Conservation (phyloP, 202 grass and related monocot genomes). For the Carex sylvatica region DNA sequence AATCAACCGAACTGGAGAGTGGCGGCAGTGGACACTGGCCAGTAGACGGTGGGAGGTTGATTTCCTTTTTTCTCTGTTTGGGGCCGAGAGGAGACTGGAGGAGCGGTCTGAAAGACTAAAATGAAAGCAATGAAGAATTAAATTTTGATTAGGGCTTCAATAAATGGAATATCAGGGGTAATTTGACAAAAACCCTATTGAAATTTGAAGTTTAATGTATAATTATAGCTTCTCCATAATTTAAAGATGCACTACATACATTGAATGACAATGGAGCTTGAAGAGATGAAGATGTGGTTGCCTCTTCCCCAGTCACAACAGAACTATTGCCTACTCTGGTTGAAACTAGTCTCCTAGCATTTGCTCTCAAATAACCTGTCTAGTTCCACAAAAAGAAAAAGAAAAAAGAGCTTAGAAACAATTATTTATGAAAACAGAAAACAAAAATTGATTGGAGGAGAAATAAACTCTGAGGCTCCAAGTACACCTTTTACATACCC, state of each 20-base stretch:
- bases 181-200: background rate
- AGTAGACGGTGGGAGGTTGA: background rate
- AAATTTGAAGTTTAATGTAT: background rate
- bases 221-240: background rate
- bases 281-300: conserved; percentile 22
- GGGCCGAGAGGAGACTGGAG: too few relatives aligned
- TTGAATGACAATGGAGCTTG: background rate
- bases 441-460: background rate
- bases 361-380: conserved; percentile 33
- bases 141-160: background rate
- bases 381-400: conserved; percentile 33
- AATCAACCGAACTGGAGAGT: background rate
- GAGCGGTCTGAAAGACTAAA: background rate
- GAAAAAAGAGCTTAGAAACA: conserved; percentile 4
- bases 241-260: conserved; percentile 16
- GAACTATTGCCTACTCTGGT: background rate
- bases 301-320: conserved; percentile 23
- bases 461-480: background rate
- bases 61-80: background rate
- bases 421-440: background rate
- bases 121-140: background rate
- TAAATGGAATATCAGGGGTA: background rate
- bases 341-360: conserved; percentile 28
- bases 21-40: background rate
- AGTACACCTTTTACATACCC: background rate